Conservation (phyloP, 176 grass and related monocot species). For the Themeda triandra region DNA sequence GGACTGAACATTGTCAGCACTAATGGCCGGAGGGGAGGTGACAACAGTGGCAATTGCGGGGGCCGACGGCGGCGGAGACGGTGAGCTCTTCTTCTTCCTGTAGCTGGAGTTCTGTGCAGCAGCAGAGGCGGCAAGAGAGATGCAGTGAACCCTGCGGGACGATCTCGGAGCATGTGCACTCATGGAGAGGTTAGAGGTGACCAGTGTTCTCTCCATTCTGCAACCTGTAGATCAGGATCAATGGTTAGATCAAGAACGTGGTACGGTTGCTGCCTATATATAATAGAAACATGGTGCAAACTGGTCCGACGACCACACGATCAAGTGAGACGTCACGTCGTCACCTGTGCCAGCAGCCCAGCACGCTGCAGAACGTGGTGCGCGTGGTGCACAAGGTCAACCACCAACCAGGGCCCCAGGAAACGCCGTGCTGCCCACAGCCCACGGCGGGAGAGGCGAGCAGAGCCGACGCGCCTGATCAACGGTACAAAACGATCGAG, state of each 20-base stretch:
- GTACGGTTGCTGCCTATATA: background rate
- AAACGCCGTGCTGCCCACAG: too few species aligned
- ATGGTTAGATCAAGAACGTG: background rate
- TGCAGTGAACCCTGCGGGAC: constrained; percentile 19
- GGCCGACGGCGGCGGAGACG: constrained; percentile 16
- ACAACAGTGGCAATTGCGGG: constrained; percentile 16
- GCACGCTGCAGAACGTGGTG: too few species aligned
- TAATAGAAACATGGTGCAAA: too few species aligned
- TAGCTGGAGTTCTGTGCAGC: constrained; percentile 14
- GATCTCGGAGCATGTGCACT: constrained; percentile 6
- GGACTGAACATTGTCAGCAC: constrained; percentile 12
- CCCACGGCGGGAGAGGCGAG: too few species aligned
- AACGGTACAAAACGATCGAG: too few species aligned
- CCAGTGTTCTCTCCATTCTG: constrained; percentile 41
- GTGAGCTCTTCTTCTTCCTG: constrained; percentile 28
- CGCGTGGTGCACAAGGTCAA: too few species aligned
- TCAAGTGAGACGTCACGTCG: too few species aligned
- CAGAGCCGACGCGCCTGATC: too few species aligned
- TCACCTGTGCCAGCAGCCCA: too few species aligned
- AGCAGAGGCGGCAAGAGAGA: constrained; percentile 39
- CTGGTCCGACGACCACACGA: too few species aligned
- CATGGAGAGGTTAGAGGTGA: constrained; percentile 37
- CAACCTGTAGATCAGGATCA: background rate
- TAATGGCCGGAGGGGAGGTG: constrained; percentile 35
- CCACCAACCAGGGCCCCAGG: too few species aligned